Conservation (phyloP, 257 asterid species). For the Catharanthus roseus region DNA sequence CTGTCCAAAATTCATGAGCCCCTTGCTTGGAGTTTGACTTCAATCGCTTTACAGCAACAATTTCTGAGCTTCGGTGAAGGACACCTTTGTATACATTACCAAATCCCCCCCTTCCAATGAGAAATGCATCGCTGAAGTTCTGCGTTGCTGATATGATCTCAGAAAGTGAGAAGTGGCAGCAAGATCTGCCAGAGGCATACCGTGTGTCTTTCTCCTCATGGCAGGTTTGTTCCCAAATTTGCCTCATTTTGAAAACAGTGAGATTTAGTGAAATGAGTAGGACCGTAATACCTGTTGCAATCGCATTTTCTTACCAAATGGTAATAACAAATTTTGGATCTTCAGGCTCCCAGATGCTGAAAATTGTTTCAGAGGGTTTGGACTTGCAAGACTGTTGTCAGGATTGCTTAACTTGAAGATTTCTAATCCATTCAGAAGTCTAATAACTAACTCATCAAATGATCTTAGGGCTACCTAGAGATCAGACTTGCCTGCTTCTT, state of each 20-base stretch:
- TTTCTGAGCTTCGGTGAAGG: background rate
- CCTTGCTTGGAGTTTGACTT: too few species aligned
- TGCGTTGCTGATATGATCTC: background rate
- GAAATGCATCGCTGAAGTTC: background rate
- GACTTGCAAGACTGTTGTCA: slow-evolving; percentile 14
- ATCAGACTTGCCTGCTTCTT: too few species aligned
- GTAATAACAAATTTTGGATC: too few species aligned
- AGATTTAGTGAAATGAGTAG: too few species aligned
- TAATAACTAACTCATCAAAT: too few species aligned
- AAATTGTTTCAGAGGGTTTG: background rate
- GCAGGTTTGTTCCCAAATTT: too few species aligned
- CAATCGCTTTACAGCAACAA: slow-evolving; percentile 15
- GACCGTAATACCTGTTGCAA: too few species aligned
- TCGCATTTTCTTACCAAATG: too few species aligned
- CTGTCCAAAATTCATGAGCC: too few species aligned
- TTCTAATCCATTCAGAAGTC: too few species aligned
- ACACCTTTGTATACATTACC: slow-evolving; percentile 1
- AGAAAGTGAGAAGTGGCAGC: background rate
- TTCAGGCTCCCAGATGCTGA: background rate
- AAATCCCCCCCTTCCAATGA: slow-evolving; percentile 11
- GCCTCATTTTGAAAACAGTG: too few species aligned
- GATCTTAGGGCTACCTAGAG: too few species aligned
- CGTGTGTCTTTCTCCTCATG: background rate
- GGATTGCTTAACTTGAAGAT: slow-evolving; percentile 8
- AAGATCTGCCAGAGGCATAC: background rate